Conservation (phyloP, 1,284 basidiomycete genomes). For the Apiotrichum domesticum region DNA sequence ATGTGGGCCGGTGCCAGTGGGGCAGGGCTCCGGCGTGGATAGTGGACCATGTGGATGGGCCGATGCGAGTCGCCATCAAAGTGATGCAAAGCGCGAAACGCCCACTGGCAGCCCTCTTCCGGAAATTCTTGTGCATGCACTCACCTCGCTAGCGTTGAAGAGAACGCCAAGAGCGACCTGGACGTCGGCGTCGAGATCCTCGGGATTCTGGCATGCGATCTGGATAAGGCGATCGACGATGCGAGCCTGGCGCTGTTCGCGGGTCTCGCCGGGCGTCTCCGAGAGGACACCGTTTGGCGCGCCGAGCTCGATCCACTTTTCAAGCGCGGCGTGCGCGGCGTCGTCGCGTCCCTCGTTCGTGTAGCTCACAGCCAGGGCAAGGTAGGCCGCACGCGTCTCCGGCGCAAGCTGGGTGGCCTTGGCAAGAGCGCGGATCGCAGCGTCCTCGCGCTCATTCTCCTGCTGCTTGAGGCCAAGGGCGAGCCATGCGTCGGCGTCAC, state of each 20-base stretch:
- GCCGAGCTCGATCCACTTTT: constrained; percentile 62
- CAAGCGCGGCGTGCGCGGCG: constrained; percentile 70
- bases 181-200: constrained; percentile 80
- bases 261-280: constrained; percentile 11
- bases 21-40: too few relatives aligned
- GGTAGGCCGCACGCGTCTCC: constrained; percentile 69
- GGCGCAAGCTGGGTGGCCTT: constrained; percentile 78
- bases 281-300: constrained; percentile 15
- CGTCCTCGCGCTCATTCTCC: constrained; percentile 91
- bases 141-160: constrained; percentile 81
- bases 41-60: too few relatives aligned
- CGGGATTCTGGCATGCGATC: constrained; percentile 46
- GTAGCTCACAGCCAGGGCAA: constrained; percentile 84
- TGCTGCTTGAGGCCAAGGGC: constrained; percentile 95
- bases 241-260: constrained; percentile 21
- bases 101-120: background rate
- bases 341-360: constrained; percentile 81
- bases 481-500: constrained; percentile 73
- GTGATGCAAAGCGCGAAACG: too few relatives aligned
- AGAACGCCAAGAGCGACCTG: constrained; percentile 92
- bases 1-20: too few relatives aligned
- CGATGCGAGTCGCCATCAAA: too few relatives aligned
- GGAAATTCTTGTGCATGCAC: constrained; percentile 9
- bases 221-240: constrained; percentile 44
- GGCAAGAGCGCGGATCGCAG: constrained; percentile 79